Evolutionary conservation across 2,329 filamentous ascomycete species (phyloP), one percentile per base, ranked within the genome.

Genomic region (Apiospora sp.): DNA sequence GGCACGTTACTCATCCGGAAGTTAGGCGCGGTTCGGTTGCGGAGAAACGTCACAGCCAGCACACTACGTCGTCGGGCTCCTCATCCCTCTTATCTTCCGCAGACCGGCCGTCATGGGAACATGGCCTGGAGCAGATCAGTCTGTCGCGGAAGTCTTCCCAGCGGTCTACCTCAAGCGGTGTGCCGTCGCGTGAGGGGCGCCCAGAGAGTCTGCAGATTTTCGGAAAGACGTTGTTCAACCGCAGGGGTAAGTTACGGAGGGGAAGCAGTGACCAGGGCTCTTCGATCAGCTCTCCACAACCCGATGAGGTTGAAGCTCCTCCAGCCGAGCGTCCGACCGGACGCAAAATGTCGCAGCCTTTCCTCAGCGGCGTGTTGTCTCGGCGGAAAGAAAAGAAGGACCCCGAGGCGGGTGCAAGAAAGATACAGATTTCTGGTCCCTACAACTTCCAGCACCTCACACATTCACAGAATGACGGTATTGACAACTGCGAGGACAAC

Each of bases 401-500:
- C 6, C 19, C 51, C 30, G 77, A 77, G 69, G 75, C 70, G 75
- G 79, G 78, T 19, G 78, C 79, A 71, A 87, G 81, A 76, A 86
- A 84, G 74, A 78, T 87, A 69, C 86, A 87, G 71, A 92, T 92
- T 71, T 92, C 90, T 0, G 87, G 84, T 0, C 90, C 90, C 3
- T 92, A 90, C 81, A 91, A 92, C 82, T 92, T 92, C 74, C 90
- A 92, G 78, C 90, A 92, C 79, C 84, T 92, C 46, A 86, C 88
- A 4, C 90, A 92, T 78, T 89, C 87, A 16, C 83, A 85, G 16
- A 86, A 86, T 67, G 86, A 90, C 43, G 83, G 86, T 69, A 73
- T 87, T 3, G 76, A 81, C 3, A 86, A 82, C 75, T 83, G 83
- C 22, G 79, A 81, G 68, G 83, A 86, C 41, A 77, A 86, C 68